Evolutionary conservation across 192 early-diverging fungal genomes (phyloP), one percentile per base, ranked within the genome.

Genomic region (Borealophlyctis nickersoniae): DNA sequence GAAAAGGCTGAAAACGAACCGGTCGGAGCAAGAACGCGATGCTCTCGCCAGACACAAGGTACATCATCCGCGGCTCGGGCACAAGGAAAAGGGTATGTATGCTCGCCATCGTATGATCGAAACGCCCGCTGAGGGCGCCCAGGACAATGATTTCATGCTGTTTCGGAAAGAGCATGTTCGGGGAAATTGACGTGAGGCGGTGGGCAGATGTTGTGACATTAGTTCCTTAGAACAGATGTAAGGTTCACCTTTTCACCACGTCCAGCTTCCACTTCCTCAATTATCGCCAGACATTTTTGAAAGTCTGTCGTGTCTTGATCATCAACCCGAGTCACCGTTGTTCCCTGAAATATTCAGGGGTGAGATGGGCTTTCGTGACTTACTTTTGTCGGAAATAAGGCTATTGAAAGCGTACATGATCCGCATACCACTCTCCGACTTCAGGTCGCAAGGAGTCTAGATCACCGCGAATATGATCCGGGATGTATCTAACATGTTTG

Each of bases 101-200:
- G 59, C 78, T 86, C 9, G 87, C 79, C 71, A 98, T 88, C 9
- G 81, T 85, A 50, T 98, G 95, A 72, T 98, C 95, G 58, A 98
- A 86, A 22, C 95, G 83, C 0, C 95, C 95, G 28, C 88, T 85
- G 2, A 94, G 72, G 2, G 90, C 91, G 35, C 93, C 91, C 22
- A 88, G 70, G 7, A 86, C 93, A n/a, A 96, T 73, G 4, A 92
- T 75, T 28, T 85, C 81, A 56, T 69, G 31, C n/a, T n/a, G 27
- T 4, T n/a, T 2, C 19, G 33, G 57, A 7, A 13, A 7, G 7
- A 58, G 63, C 34, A 39, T 50, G 51, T 60, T 39, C 4, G 64
- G 65, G 39, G 52, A 14, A 14, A 61, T 48, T 16, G 28, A 19
- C 1, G 60, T 24, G 11, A 69, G 28, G n/a, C 28, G 4, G 3